A percentile compares a stretch with the other conserved stretches of the same genome.
Evolutionary conservation across 2,329 filamentous ascomycete species (phyloP).

Genomic region (Ophiostoma sp.): DNA sequence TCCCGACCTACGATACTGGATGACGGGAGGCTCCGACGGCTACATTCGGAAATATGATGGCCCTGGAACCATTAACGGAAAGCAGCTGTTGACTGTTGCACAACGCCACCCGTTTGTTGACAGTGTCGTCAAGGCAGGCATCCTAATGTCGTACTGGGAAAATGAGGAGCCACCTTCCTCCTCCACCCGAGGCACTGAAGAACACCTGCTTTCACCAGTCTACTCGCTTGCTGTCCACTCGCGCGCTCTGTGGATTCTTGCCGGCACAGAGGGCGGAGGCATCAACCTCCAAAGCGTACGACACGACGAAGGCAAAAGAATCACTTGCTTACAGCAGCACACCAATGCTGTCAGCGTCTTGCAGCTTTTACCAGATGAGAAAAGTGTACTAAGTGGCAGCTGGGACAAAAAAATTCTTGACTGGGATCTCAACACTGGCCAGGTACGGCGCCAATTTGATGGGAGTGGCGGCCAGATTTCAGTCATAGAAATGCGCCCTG

Average conservation of each 20-base stretch:
- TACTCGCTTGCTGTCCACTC: constrained; percentile 92
- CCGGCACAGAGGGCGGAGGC: constrained; percentile 80
- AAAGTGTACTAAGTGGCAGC: constrained; percentile 80
- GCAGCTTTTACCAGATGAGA: constrained; percentile 76
- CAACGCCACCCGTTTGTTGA: constrained; percentile 96
- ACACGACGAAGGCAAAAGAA: constrained; percentile 89
- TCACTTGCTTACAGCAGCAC: constrained; percentile 74
- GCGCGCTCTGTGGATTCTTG: constrained; percentile 84
- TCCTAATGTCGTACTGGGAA: constrained; percentile 96
- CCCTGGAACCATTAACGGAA: constrained; percentile 89
- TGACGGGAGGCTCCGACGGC: constrained; percentile 88
- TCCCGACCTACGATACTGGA: constrained; percentile 89
- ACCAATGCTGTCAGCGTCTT: constrained; percentile 88
- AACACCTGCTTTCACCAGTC: constrained; percentile 72
- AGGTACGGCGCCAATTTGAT: constrained; percentile 68
- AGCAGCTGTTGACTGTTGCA: constrained; percentile 86
- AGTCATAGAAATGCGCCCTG: constrained; percentile 76
- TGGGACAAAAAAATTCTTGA: constrained; percentile 95
- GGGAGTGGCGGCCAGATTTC: constrained; percentile 80
- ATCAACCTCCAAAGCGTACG: constrained; percentile 92
- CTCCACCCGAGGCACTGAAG: constrained; percentile 46
- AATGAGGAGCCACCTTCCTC: constrained; percentile 69
- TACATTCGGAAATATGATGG: constrained; percentile 98
- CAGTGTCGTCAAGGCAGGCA: constrained; percentile 90
- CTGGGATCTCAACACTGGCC: constrained; percentile 89